These are phyloP conservation scores for Scedosporium boydii DNA, from an alignment of 2,329 filamentous ascomycete genomes.

Conservation along the genomic window DNA sequence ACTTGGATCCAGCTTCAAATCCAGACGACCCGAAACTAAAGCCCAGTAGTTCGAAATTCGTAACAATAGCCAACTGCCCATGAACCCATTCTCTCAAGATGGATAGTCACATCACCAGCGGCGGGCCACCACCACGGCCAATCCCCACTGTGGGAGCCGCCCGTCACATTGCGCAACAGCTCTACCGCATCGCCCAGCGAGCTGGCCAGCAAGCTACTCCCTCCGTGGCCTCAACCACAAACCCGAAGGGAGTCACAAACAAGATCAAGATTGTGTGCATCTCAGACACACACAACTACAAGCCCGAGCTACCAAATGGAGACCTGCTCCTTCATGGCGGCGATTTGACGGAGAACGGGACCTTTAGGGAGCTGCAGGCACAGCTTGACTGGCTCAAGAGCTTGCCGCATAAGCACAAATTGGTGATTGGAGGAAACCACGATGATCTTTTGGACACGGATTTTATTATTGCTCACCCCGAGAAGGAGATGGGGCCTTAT, in stretches of 20 bases:
- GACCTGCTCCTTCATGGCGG: slow-evolving; percentile 39
- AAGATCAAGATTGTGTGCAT: slow-evolving; percentile 6
- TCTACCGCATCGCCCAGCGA: slow-evolving; percentile 1
- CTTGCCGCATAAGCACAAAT: slow-evolving; percentile 37
- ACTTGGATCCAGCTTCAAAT: not conserved
- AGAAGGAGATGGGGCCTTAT: not conserved
- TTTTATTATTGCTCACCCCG: slow-evolving; percentile 24
- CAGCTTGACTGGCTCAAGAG: slow-evolving; percentile 56
- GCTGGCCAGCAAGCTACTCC: not conserved
- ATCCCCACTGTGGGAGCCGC: not conserved
- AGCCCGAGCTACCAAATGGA: slow-evolving; percentile 25
- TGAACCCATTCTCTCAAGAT: not conserved
- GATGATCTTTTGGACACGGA: slow-evolving; percentile 27
- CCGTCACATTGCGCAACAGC: not conserved
- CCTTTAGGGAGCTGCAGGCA: slow-evolving; percentile 63
- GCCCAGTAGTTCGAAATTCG: not conserved
- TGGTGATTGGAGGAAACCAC: slow-evolving; percentile 39
- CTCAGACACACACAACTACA: slow-evolving; percentile 31
- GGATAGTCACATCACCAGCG: not conserved
- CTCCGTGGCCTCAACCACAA: not conserved
- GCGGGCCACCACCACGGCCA: not conserved
- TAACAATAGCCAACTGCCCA: not conserved
- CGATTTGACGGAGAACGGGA: slow-evolving; percentile 48
- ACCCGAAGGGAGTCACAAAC: not conserved
- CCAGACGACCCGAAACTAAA: too few relatives aligned